Percentiles rank a stretch among this genome's conserved stretches.
These are phyloP conservation scores for Microsporum ferrugineum DNA, from an alignment of 2,329 filamentous ascomycete species.

Conservation along the genomic window DNA sequence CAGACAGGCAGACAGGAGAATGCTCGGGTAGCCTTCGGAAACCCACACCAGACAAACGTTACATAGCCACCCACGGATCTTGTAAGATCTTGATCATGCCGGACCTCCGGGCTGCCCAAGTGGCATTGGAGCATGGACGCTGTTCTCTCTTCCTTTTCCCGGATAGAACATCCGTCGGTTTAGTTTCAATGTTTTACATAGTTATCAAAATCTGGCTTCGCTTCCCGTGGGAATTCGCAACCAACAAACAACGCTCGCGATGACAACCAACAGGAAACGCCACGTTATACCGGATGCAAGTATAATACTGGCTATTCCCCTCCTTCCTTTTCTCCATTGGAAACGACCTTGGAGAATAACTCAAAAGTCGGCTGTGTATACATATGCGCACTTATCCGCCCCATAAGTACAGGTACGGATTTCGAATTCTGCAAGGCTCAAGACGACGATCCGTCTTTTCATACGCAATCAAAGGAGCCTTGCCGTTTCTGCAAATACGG, in stretches of 20 bases:
- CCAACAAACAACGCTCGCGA: neutral
- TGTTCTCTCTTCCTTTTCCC: no score
- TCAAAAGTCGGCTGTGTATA: no score
- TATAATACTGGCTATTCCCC: no score
- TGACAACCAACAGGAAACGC: no score
- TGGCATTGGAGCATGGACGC: no score
- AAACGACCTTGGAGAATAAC: no score
- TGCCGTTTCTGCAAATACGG: neutral
- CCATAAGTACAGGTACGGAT: neutral
- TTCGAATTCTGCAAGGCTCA: neutral
- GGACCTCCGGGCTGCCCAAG: neutral
- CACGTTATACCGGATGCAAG: neutral
- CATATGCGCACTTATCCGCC: no score
- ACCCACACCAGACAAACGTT: neutral
- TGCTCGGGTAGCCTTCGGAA: no score
- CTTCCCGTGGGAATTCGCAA: neutral
- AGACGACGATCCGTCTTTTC: neutral
- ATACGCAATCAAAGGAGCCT: neutral
- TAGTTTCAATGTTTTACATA: neutral
- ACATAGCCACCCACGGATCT: neutral
- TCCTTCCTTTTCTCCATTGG: no score
- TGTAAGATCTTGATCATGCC: neutral
- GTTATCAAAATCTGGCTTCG: neutral
- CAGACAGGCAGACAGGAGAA: no score
- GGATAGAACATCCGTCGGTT: no score